phyloP scores from a whole-genome alignment of 805 yeast species.

The Nakazawaea anatomiae region DNA sequence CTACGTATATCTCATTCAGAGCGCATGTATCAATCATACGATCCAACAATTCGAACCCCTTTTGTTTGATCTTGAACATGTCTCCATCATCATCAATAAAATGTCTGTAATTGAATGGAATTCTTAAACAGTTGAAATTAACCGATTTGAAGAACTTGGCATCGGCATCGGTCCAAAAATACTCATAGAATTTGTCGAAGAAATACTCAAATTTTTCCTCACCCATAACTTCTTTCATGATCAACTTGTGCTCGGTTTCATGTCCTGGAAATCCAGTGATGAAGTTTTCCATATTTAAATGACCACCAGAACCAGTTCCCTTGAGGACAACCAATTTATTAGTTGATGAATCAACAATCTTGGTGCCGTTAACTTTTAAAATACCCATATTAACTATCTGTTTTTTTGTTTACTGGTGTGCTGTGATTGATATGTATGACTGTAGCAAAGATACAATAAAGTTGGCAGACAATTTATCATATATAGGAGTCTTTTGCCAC shows the following conservation, averaged over 20 bases:
- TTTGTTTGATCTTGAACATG: constrained; percentile 32
- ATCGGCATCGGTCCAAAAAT: constrained; percentile 47
- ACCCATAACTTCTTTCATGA: constrained; percentile 34
- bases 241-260: constrained; percentile 43
- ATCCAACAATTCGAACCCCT: constrained; percentile 40
- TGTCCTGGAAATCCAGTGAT: constrained; percentile 52
- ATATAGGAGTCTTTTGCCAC: no score
- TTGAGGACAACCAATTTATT: constrained; percentile 35
- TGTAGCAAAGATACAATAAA: not conserved
- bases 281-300: constrained; percentile 50
- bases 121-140: constrained; percentile 40
- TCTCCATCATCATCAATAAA: constrained; percentile 43
- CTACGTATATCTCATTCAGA: constrained; percentile 39
- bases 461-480: no score
- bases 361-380: constrained; percentile 38
- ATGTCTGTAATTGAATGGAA: constrained; percentile 49
- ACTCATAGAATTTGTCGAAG: constrained; percentile 46
- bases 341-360: constrained; percentile 34
- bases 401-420: not conserved
- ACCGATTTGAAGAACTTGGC: constrained; percentile 37
- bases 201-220: constrained; percentile 41
- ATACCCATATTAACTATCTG: constrained; percentile 11
- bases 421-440: not conserved
- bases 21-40: constrained; percentile 37
- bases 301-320: constrained; percentile 47